phyloP scores from a whole-genome alignment of 192 early-diverging fungal genomes.

The Coemansia javaensis region DNA sequence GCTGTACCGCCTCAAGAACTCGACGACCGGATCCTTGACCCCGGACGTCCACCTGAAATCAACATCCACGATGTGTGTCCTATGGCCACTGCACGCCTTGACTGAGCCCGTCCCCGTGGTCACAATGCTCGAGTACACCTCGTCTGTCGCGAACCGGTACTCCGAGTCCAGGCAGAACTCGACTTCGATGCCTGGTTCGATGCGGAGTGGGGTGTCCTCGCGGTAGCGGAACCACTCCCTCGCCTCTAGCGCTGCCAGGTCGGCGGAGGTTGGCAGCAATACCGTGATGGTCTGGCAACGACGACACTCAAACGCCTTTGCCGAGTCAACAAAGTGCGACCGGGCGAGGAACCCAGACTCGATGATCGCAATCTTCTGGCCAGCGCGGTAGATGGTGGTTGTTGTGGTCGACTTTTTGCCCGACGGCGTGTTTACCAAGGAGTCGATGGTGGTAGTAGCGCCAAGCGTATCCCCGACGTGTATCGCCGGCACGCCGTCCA shows the following conservation, averaged over 20 bases:
- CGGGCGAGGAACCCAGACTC: slow-evolving; percentile 75
- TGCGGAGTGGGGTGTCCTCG: slow-evolving; percentile 4
- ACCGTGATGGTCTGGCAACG: slow-evolving; percentile 65
- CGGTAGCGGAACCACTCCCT: slow-evolving; percentile 74
- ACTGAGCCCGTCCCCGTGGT: slow-evolving; percentile 64
- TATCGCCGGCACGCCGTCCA: slow-evolving; percentile 26
- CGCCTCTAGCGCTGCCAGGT: slow-evolving; percentile 70
- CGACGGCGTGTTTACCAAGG: slow-evolving; percentile 1
- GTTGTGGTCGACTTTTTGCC: slow-evolving; percentile 56
- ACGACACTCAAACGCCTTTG: slow-evolving; percentile 68
- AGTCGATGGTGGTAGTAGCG: no score
- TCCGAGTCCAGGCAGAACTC: slow-evolving; percentile 78
- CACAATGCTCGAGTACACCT: slow-evolving; percentile 60
- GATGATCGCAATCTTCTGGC: slow-evolving; percentile 63
- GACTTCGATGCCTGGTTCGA: slow-evolving; percentile 54
- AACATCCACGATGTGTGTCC: slow-evolving; percentile 72
- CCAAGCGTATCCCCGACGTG: no score
- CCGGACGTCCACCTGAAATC: slow-evolving; percentile 66
- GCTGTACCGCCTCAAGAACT: slow-evolving; percentile 73
- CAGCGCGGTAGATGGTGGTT: slow-evolving; percentile 55
- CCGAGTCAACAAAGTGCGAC: slow-evolving; percentile 65
- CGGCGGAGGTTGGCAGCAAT: slow-evolving; percentile 57
- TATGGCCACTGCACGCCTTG: slow-evolving; percentile 51
- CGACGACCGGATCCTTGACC: slow-evolving; percentile 67
- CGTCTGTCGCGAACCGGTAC: slow-evolving; percentile 55